A percentile compares a stretch with the other conserved stretches of the same genome.
These are phyloP conservation scores for Neonectria hederae DNA, from an alignment of 2,329 filamentous ascomycete genomes.

Conservation along the genomic window DNA sequence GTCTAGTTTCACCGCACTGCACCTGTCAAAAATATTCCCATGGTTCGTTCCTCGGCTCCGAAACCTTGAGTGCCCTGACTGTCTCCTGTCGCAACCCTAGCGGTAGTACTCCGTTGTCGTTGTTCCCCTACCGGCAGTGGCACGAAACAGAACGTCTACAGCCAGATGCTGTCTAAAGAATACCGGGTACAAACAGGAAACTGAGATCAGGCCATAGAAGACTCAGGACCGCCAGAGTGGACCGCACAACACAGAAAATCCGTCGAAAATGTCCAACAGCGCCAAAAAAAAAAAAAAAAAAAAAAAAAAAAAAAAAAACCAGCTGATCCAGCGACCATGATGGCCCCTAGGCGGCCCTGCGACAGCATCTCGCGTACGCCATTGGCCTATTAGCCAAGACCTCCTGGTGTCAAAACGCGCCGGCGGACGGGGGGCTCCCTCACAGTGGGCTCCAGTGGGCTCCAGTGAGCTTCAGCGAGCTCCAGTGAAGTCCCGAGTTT, in stretches of 20 bases:
- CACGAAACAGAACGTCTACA: neutral
- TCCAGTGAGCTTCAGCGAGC: neutral
- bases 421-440: neutral
- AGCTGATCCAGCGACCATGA: constrained; percentile 19
- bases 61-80: neutral
- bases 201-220: constrained; percentile 34
- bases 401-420: constrained; percentile 30
- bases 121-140: neutral
- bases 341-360: constrained; percentile 34
- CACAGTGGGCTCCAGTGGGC: neutral
- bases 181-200: constrained; percentile 19
- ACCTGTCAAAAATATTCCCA: constrained; percentile 25
- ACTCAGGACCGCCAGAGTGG: constrained; percentile 21
- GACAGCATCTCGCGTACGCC: constrained; percentile 19
- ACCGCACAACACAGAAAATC: constrained; percentile 8
- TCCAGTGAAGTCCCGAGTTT: constrained; percentile 18
- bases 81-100: constrained; percentile 6
- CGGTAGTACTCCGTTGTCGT: constrained; percentile 3
- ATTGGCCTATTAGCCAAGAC: constrained; percentile 31
- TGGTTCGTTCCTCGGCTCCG: constrained; percentile 18
- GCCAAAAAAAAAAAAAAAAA: no score
- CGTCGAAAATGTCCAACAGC: constrained; percentile 8
- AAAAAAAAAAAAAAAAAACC: no score
- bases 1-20: constrained; percentile 33
- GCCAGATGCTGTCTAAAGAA: constrained; percentile 16